Percentiles rank a stretch among this genome's conserved stretches.
Conservation (phyloP, 2,329 filamentous ascomycete species). For the Coniochaeta pulveracea region DNA sequence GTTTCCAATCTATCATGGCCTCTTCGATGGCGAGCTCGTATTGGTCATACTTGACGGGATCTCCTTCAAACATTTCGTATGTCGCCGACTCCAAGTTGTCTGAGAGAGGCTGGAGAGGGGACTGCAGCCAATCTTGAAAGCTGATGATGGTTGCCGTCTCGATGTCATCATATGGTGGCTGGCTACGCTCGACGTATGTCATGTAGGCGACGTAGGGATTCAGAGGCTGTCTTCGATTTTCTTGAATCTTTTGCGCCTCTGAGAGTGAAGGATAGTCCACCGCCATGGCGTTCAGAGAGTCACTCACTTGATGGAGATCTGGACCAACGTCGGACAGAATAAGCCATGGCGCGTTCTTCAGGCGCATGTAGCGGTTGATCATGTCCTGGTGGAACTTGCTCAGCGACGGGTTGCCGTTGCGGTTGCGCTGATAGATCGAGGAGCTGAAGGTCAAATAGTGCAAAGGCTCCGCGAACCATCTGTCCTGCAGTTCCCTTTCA, state of each 20-base stretch:
- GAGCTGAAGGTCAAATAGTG: conserved; percentile 47
- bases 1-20: conserved; percentile 70
- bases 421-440: conserved; percentile 47
- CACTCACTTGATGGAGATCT: conserved; percentile 18
- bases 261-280: conserved; percentile 57
- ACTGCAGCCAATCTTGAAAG: conserved; percentile 91
- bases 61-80: conserved; percentile 97
- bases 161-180: conserved; percentile 47
- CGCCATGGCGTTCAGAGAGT: conserved; percentile 25
- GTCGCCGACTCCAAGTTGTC: conserved; percentile 96
- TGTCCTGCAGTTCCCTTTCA: conserved; percentile 46
- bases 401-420: conserved; percentile 49
- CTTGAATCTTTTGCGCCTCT: conserved; percentile 39
- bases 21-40: conserved; percentile 79
- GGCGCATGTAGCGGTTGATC: conserved; percentile 51
- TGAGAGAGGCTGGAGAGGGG: conserved; percentile 83
- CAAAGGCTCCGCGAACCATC: conserved; percentile 60
- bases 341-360: conserved; percentile 52
- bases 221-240: conserved; percentile 30
- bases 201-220: conserved; percentile 47
- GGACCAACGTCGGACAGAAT: conserved; percentile 52
- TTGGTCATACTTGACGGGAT: conserved; percentile 95
- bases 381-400: conserved; percentile 49
- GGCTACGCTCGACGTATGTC: conserved; percentile 71
- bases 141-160: conserved; percentile 41